Percentiles rank a stretch among this genome's conserved stretches.
Evolutionary conservation across 2,329 filamentous ascomycete genomes (phyloP).

Genomic region (Calonectria ilicicola): DNA sequence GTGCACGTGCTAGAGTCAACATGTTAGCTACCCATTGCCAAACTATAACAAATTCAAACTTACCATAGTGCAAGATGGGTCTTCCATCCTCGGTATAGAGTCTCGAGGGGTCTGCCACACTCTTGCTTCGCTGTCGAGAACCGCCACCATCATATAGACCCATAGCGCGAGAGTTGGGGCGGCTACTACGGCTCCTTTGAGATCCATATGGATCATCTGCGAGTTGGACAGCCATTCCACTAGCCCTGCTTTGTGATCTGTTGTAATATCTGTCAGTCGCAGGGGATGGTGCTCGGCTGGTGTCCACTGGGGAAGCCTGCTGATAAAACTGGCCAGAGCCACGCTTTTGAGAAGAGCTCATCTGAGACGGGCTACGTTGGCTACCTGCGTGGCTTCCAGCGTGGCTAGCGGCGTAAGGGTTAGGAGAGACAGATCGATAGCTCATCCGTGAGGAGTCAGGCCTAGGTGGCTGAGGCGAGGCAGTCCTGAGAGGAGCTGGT

Average conservation of each 20-base stretch:
- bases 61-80: conserved; percentile 93
- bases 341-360: conserved; percentile 56
- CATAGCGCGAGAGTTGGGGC: conserved; percentile 64
- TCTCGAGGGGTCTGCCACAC: conserved; percentile 83
- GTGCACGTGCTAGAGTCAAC: conserved; percentile 77
- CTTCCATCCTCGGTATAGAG: conserved; percentile 89
- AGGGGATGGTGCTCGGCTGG: conserved; percentile 61
- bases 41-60: conserved; percentile 55
- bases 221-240: conserved; percentile 77
- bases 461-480: conserved; percentile 71
- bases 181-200: conserved; percentile 62
- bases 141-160: conserved; percentile 67
- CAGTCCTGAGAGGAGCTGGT: conserved; percentile 74
- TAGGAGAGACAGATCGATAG: conserved; percentile 69
- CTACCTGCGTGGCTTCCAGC: conserved; percentile 42
- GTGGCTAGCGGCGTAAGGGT: conserved; percentile 65
- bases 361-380: conserved; percentile 51
- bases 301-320: conserved; percentile 64
- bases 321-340: conserved; percentile 65
- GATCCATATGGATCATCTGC: conserved; percentile 72
- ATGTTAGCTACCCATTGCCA: conserved; percentile 33
- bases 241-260: conserved; percentile 63
- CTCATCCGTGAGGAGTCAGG: conserved; percentile 55
- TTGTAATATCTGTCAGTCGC: conserved; percentile 60
- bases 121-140: conserved; percentile 78